Conservation (phyloP, 2,329 filamentous ascomycete species). For the Magnaporthales sp. region DNA sequence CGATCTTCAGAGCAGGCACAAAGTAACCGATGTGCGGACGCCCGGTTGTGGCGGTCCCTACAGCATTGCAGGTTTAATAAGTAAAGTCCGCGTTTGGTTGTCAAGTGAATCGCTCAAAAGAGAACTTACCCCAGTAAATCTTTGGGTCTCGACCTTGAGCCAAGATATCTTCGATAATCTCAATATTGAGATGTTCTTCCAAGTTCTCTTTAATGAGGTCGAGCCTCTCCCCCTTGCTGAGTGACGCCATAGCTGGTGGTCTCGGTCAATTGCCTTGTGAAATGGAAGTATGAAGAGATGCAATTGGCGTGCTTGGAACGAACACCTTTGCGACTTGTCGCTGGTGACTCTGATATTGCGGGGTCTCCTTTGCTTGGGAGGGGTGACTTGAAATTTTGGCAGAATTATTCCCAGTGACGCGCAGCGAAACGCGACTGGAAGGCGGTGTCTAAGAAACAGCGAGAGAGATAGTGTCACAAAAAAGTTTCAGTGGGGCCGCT, state of each 20-base stretch:
- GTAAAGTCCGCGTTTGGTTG: not conserved
- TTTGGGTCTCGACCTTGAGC: constrained; percentile 63
- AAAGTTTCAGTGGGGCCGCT: not conserved
- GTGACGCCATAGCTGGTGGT: not conserved
- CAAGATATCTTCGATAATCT: constrained; percentile 69
- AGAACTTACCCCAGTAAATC: constrained; percentile 68
- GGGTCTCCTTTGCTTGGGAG: not conserved
- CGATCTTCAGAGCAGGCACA: constrained; percentile 80
- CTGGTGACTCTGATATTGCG: not conserved
- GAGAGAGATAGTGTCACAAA: not conserved
- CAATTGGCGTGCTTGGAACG: not conserved
- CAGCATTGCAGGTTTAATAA: constrained; percentile 3
- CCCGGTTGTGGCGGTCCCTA: constrained; percentile 75
- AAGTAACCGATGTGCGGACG: constrained; percentile 86
- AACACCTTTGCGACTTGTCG: not conserved
- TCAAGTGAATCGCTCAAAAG: not conserved
- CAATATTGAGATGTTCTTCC: constrained; percentile 72
- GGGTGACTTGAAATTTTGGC: constrained; percentile 3
- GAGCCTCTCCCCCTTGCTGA: constrained; percentile 42
- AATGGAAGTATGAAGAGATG: not conserved
- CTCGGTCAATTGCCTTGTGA: not conserved
- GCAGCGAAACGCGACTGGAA: constrained; percentile 1
- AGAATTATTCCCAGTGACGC: not conserved
- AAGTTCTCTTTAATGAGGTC: constrained; percentile 73
- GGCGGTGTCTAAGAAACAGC: not conserved